A percentile compares a stretch with the other conserved stretches of the same genome.
These are phyloP conservation scores for Stromatinia cepivora DNA, from an alignment of 2,329 filamentous ascomycete genomes.

Conservation along the genomic window DNA sequence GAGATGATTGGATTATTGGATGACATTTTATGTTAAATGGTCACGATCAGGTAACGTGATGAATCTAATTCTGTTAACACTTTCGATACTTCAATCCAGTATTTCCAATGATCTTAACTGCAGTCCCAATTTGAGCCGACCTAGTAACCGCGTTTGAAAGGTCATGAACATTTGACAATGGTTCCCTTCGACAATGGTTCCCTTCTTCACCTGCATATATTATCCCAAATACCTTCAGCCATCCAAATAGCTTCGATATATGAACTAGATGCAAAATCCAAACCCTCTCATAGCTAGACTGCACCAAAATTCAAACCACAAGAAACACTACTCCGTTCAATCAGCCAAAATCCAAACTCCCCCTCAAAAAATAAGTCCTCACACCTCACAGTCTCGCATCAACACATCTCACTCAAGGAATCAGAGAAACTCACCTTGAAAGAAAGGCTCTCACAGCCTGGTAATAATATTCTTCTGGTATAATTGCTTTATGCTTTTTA, in stretches of 20 bases:
- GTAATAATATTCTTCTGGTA: background rate
- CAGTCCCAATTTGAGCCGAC: background rate
- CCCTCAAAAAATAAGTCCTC: background rate
- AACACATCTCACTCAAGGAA: background rate
- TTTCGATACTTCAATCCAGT: accelerated
- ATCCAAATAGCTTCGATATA: background rate
- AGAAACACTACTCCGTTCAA: background rate
- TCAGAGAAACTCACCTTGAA: background rate
- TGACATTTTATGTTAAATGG: accelerated
- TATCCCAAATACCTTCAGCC: background rate
- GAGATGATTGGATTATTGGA: background rate
- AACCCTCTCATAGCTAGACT: too few species aligned
- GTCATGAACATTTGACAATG: background rate
- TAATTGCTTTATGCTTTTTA: background rate
- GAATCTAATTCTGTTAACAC: background rate
- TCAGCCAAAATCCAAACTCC: background rate
- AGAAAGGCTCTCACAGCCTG: background rate
- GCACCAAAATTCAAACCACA: background rate
- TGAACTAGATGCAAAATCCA: background rate
- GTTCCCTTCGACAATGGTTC: background rate
- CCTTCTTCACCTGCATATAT: background rate
- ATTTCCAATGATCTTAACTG: background rate
- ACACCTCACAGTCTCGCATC: background rate
- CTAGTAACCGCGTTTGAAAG: accelerated
- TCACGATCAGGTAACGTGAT: background rate